A percentile compares a stretch with the other conserved stretches of the same genome.
These are phyloP conservation scores for Juglanconis sp. DNA, from an alignment of 2,329 filamentous ascomycete species.

Conservation along the genomic window DNA sequence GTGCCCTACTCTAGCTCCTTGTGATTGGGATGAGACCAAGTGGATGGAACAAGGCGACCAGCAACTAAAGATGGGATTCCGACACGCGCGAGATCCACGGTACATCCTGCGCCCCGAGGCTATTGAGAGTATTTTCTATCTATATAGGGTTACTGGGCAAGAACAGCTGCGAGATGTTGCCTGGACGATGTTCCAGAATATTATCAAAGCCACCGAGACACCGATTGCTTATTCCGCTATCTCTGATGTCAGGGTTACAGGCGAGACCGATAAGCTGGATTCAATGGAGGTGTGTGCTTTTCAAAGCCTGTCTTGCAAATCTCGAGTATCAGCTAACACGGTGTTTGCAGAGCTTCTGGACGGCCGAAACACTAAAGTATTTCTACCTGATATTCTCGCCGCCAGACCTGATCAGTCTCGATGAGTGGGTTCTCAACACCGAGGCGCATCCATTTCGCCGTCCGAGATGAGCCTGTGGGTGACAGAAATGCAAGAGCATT, in stretches of 20 bases:
- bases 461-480: no score
- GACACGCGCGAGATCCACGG: neutral
- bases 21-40: conserved; percentile 26
- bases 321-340: neutral
- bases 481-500: no score
- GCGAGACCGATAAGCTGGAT: neutral
- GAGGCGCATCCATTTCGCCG: conserved; percentile 15
- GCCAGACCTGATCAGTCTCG: conserved; percentile 5
- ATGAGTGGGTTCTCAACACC: conserved; percentile 18
- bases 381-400: conserved; percentile 15
- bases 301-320: neutral
- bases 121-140: conserved; percentile 17
- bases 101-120: conserved; percentile 18
- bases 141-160: conserved; percentile 13
- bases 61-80: conserved; percentile 12
- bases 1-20: conserved; percentile 29
- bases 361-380: conserved; percentile 18
- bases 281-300: conserved; percentile 2
- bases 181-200: conserved; percentile 17
- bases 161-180: conserved; percentile 11
- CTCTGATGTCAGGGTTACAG: conserved; percentile 3
- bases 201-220: conserved; percentile 4
- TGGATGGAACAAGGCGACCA: conserved; percentile 20
- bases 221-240: conserved; percentile 12
- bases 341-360: conserved; percentile 13